These are phyloP conservation scores for Apiospora hydei DNA, from an alignment of 2,329 filamentous ascomycete genomes.

Conservation along the genomic window DNA sequence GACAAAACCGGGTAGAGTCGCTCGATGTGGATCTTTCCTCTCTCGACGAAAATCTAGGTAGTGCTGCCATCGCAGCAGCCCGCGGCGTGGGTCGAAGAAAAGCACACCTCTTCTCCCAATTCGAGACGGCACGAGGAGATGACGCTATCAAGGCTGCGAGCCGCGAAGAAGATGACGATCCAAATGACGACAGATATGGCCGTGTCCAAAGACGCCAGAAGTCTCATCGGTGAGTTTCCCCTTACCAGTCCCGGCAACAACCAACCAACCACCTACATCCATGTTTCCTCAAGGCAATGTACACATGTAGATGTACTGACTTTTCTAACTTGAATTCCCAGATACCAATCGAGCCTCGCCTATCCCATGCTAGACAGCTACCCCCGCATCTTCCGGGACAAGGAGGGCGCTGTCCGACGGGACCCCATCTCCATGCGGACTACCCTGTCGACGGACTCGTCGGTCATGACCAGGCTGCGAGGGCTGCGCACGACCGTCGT, in stretches of 20 bases:
- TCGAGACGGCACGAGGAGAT: conserved; percentile 44
- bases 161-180: conserved; percentile 32
- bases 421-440: conserved; percentile 58
- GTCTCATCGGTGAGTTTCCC: conserved; percentile 40
- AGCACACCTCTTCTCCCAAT: conserved; percentile 52
- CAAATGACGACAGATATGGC: conserved; percentile 35
- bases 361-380: conserved; percentile 88
- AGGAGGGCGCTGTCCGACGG: conserved; percentile 44
- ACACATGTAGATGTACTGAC: conserved; percentile 22
- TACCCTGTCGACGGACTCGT: conserved; percentile 76
- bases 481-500: conserved; percentile 68
- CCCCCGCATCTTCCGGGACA: conserved; percentile 73
- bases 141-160: conserved; percentile 34
- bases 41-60: conserved; percentile 43
- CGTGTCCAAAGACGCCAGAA: conserved; percentile 36
- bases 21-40: conserved; percentile 52
- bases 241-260: neutral
- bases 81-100: conserved; percentile 36
- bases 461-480: conserved; percentile 74
- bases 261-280: neutral
- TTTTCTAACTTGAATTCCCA: conserved; percentile 36
- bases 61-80: conserved; percentile 31
- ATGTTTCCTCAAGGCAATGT: neutral
- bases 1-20: conserved; percentile 31
- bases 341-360: conserved; percentile 61